A percentile compares a stretch with the other conserved stretches of the same genome.
phyloP scores from a whole-genome alignment of 83 land plant species.

The Thuja plicata region DNA sequence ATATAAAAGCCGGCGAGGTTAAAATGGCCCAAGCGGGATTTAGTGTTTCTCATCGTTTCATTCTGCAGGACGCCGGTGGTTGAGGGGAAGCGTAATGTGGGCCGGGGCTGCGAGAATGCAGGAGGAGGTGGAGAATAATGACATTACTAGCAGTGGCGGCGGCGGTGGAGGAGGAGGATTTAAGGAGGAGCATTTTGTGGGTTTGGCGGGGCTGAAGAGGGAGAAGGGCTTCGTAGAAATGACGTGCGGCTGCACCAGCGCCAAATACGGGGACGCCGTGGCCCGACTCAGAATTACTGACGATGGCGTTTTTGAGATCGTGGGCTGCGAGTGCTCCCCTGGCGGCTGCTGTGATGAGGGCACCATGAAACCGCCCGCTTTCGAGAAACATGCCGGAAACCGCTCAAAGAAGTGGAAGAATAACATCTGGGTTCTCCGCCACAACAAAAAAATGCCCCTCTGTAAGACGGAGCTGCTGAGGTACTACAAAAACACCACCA shows the following conservation, averaged over 20 bases:
- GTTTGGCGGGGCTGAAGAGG: slow-evolving; percentile 6
- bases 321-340: neutral
- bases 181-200: slow-evolving; percentile 9
- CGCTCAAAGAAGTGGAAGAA: slow-evolving; percentile 14
- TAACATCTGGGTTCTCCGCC: slow-evolving; percentile 3
- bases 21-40: neutral
- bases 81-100: neutral
- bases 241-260: slow-evolving; percentile 19
- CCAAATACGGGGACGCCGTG: slow-evolving; percentile 18
- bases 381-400: slow-evolving; percentile 14
- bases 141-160: neutral
- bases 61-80: no score
- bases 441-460: slow-evolving; percentile 3
- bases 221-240: slow-evolving; percentile 11
- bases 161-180: neutral
- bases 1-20: neutral
- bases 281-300: slow-evolving; percentile 1
- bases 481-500: neutral
- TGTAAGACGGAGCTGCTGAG: neutral
- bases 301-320: slow-evolving; percentile 6
- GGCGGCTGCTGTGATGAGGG: slow-evolving; percentile 16
- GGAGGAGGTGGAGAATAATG: neutral
- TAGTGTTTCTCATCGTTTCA: no score
- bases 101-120: neutral
- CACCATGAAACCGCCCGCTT: slow-evolving; percentile 5